Percentiles rank a stretch among this genome's conserved stretches.
Evolutionary conservation across 805 yeast species (phyloP).

Genomic region (Schwanniomyces yamadae): DNA sequence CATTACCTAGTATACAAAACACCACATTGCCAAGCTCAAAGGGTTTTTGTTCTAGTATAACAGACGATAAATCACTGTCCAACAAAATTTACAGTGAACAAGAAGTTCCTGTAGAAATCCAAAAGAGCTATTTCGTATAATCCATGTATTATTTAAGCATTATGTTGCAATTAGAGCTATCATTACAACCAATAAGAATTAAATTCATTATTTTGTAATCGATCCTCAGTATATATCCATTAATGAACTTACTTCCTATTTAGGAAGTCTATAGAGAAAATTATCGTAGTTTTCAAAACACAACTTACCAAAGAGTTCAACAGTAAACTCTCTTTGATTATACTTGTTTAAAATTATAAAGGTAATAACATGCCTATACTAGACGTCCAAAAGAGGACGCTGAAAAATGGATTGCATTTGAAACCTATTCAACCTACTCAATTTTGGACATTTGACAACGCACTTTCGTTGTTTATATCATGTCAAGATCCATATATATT

Average conservation of each 20-base stretch:
- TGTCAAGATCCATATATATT: constrained; percentile 29
- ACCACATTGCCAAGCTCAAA: constrained; percentile 33
- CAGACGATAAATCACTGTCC: too few relatives aligned
- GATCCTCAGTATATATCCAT: too few relatives aligned
- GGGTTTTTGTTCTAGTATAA: too few relatives aligned
- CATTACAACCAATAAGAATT: too few relatives aligned
- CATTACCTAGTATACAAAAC: constrained; percentile 37
- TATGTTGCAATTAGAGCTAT: too few relatives aligned
- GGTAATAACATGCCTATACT: constrained; percentile 8
- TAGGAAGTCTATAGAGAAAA: constrained; percentile 13
- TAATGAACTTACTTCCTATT: constrained; percentile 11
- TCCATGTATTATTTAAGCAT: background rate
- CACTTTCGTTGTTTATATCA: constrained; percentile 30
- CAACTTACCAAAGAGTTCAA: too few relatives aligned
- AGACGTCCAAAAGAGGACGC: constrained; percentile 4
- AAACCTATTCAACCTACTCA: constrained; percentile 35
- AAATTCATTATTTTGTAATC: too few relatives aligned
- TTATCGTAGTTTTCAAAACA: constrained; percentile 2
- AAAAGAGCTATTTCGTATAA: constrained; percentile 28
- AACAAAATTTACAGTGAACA: constrained; percentile 24
- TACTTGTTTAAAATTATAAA: constrained; percentile 2
- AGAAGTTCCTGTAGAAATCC: constrained; percentile 39
- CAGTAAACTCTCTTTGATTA: too few relatives aligned
- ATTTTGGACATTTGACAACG: constrained; percentile 42
- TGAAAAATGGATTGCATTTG: constrained; percentile 13